Evolutionary conservation across 2,329 filamentous ascomycete genomes (phyloP).

Genomic region (Eutypa lata): DNA sequence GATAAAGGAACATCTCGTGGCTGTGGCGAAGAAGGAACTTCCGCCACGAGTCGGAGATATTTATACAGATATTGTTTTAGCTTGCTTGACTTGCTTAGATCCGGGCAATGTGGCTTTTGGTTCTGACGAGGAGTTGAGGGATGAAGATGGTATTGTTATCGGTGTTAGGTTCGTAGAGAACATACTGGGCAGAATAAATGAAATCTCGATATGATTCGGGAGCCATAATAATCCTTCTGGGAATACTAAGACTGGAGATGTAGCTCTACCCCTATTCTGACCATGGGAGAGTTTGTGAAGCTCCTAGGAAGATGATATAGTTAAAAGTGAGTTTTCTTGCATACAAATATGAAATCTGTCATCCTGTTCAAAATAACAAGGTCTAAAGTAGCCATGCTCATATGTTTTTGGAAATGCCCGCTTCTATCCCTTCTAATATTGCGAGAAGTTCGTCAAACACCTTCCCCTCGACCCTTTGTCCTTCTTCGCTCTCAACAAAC

Average conservation of each 20-base stretch:
- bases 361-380: too few species aligned
- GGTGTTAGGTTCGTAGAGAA: constrained; percentile 28
- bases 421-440: not conserved
- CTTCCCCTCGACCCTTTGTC: not conserved
- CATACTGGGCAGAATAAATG: constrained; percentile 7
- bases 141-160: constrained; percentile 27
- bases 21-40: constrained; percentile 11
- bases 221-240: not conserved
- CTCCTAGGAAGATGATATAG: too few species aligned
- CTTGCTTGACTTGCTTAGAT: constrained; percentile 34
- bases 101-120: constrained; percentile 24
- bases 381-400: too few species aligned
- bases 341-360: too few species aligned
- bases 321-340: too few species aligned
- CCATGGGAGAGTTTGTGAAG: too few species aligned
- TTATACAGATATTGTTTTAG: constrained; percentile 28
- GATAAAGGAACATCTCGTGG: constrained; percentile 1
- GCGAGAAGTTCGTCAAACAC: not conserved
- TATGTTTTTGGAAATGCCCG: not conserved
- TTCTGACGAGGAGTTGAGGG: constrained; percentile 23
- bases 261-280: too few species aligned
- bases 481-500: not conserved
- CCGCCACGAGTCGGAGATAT: constrained; percentile 24
- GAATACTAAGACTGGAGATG: too few species aligned
- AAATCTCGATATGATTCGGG: not conserved